Evolutionary conservation across 768 basidiomycete species (phyloP).

Genomic region (Termitomyces sp.): DNA sequence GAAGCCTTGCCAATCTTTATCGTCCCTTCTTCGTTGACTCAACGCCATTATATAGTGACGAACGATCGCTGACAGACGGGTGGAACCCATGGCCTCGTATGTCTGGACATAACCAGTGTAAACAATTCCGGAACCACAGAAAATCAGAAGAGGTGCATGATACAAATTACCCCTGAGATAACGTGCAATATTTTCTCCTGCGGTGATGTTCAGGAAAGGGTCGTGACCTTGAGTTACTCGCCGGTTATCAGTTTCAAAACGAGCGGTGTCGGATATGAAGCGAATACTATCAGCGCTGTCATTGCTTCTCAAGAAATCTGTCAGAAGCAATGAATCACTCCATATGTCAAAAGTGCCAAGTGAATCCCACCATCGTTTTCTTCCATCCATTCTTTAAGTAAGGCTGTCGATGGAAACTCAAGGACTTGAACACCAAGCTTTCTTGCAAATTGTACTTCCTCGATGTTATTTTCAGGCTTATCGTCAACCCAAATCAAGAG

Average conservation of each 20-base stretch:
- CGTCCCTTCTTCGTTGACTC: constrained; percentile 6
- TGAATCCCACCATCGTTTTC: constrained; percentile 17
- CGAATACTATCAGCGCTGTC: constrained; percentile 15
- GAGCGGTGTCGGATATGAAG: constrained; percentile 17
- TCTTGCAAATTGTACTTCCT: constrained; percentile 14
- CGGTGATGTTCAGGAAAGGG: constrained; percentile 13
- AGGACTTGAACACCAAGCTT: constrained; percentile 15
- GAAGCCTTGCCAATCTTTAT: constrained; percentile 9
- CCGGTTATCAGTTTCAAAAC: constrained; percentile 9
- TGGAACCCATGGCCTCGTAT: constrained; percentile 17
- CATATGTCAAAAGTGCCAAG: not conserved
- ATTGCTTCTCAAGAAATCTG: constrained; percentile 14
- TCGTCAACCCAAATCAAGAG: constrained; percentile 24
- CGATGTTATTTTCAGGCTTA: constrained; percentile 10
- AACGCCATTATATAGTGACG: constrained; percentile 7
- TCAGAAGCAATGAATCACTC: not conserved
- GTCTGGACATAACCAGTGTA: constrained; percentile 15
- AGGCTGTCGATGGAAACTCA: constrained; percentile 15
- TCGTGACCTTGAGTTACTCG: not conserved
- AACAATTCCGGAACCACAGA: constrained; percentile 13
- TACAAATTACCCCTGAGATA: constrained; percentile 17
- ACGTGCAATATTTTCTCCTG: constrained; percentile 18
- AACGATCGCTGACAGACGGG: constrained; percentile 6
- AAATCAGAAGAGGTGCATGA: constrained; percentile 20
- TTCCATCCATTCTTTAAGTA: constrained; percentile 21